phyloP scores from a whole-genome alignment of 2,329 filamentous ascomycete genomes.

The Paecilomyces fulvus region DNA sequence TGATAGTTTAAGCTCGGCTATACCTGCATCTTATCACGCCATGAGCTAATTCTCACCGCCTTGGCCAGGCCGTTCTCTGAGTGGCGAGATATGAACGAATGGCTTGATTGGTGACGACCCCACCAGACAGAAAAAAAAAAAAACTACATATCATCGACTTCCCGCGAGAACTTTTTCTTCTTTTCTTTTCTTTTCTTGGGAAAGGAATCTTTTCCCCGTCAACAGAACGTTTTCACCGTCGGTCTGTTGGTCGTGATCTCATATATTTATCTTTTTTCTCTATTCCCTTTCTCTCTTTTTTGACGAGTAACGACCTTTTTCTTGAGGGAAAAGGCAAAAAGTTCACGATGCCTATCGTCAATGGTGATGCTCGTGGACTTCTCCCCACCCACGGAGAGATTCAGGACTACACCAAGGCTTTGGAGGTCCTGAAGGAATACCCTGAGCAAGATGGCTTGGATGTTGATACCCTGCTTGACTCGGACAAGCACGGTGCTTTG shows the following conservation, averaged over 20 bases:
- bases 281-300: conserved; percentile 12
- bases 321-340: neutral
- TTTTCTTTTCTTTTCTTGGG: conserved; percentile 46
- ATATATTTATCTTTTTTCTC: conserved; percentile 15
- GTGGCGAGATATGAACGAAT: neutral
- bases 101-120: neutral
- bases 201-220: conserved; percentile 54
- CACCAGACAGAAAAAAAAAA: conserved; percentile 14
- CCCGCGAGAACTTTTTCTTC: conserved; percentile 25
- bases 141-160: conserved; percentile 19
- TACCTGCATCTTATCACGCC: neutral
- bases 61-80: neutral
- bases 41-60: neutral
- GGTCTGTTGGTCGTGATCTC: conserved; percentile 37
- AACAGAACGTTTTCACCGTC: conserved; percentile 40
- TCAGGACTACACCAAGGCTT: conserved; percentile 65
- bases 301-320: neutral
- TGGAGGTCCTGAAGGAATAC: conserved; percentile 73
- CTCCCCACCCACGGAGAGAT: conserved; percentile 44
- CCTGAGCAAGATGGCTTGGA: conserved; percentile 74
- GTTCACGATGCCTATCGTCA: conserved; percentile 61
- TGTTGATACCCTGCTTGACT: conserved; percentile 79
- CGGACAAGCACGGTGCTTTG: conserved; percentile 81
- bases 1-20: neutral
- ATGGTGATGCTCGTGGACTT: conserved; percentile 51